These are phyloP conservation scores for Thelonectria discophora DNA, from an alignment of 2,329 filamentous ascomycete genomes.

Conservation along the genomic window DNA sequence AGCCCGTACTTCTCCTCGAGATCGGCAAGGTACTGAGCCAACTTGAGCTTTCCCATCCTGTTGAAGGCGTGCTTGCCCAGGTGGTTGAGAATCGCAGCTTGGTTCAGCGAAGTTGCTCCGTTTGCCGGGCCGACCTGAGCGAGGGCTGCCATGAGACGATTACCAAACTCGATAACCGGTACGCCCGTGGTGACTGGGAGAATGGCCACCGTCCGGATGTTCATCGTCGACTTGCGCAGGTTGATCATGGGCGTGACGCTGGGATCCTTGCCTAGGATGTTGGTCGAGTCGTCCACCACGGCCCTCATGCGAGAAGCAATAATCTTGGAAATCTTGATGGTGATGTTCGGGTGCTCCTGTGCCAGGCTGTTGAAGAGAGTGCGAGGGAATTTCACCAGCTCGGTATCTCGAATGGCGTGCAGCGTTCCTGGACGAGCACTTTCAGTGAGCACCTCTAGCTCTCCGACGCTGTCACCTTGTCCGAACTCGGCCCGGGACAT, in stretches of 20 bases:
- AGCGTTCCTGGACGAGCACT: conserved; percentile 88
- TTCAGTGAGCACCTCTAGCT: conserved; percentile 96
- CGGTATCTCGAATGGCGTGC: conserved; percentile 95
- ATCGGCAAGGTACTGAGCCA: conserved; percentile 95
- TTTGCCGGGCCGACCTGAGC: conserved; percentile 89
- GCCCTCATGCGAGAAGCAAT: conserved; percentile 95
- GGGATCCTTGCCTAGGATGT: conserved; percentile 71
- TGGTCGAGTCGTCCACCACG: conserved; percentile 81
- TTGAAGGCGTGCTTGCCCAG: conserved; percentile 96
- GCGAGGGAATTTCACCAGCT: conserved; percentile 94
- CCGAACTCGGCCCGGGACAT: conserved; percentile 91
- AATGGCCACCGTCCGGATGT: conserved; percentile 91
- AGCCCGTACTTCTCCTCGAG: conserved; percentile 97
- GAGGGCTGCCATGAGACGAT: conserved; percentile 85
- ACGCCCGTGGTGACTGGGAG: conserved; percentile 91
- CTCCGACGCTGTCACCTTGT: conserved; percentile 96
- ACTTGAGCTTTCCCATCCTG: conserved; percentile 94
- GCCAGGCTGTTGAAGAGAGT: conserved; percentile 97
- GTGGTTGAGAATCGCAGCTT: conserved; percentile 93
- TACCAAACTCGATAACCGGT: conserved; percentile 94
- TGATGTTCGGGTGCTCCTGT: conserved; percentile 96
- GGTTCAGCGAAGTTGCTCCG: conserved; percentile 90
- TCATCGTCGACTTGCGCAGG: conserved; percentile 84
- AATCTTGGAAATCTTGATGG: conserved; percentile 98
- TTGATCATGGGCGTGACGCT: conserved; percentile 61